Evolutionary conservation across 208 protist genomes (phyloP).

Genomic region (Trypanosoma melophagium): DNA sequence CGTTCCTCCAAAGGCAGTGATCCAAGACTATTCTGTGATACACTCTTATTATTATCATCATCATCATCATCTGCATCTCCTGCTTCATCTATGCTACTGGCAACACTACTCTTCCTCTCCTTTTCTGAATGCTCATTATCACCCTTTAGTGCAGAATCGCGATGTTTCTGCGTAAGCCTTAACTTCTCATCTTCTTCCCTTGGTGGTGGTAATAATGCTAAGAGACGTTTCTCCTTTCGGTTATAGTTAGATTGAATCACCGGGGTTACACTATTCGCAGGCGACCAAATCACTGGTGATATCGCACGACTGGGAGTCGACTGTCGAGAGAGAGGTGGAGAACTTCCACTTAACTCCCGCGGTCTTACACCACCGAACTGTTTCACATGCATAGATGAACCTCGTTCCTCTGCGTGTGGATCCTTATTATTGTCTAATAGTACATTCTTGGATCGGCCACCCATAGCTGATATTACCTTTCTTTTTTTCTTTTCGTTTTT

Average conservation of each 20-base stretch:
- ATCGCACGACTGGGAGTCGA: background rate
- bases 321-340: background rate
- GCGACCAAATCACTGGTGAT: too few relatives aligned
- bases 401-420: slow-evolving; percentile 13
- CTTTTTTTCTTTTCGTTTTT: background rate
- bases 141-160: background rate
- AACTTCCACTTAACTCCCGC: background rate
- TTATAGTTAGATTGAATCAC: background rate
- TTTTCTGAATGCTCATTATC: too few relatives aligned
- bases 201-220: slow-evolving; percentile 4
- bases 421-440: slow-evolving; percentile 5
- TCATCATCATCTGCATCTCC: background rate
- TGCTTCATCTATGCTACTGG: background rate
- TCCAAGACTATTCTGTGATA: background rate
- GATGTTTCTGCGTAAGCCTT: background rate
- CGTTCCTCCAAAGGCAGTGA: slow-evolving; percentile 41
- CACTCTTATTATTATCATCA: background rate
- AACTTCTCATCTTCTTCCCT: background rate
- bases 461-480: background rate
- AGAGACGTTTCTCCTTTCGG: slow-evolving; percentile 10
- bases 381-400: slow-evolving; percentile 12
- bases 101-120: background rate
- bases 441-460: background rate
- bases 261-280: background rate
- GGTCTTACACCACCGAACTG: slow-evolving; percentile 22